phyloP scores from a whole-genome alignment of 495 filamentous ascomycete genomes.

The Oidiodendron maius region DNA sequence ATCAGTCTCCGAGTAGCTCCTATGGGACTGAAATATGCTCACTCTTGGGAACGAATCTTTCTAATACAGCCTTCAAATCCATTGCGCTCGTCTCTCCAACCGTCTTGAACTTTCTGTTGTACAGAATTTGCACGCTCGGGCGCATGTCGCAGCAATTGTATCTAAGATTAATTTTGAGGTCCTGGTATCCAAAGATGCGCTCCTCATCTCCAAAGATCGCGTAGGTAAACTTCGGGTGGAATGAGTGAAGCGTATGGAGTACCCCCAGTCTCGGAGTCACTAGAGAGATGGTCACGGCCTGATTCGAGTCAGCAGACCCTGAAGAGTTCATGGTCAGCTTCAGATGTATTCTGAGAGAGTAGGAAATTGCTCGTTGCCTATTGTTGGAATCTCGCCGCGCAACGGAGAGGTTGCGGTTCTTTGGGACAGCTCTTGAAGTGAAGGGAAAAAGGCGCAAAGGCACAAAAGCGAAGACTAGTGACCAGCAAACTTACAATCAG shows the following conservation, averaged over 20 bases:
- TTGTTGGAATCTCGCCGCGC: too few relatives aligned
- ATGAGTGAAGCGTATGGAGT: slow-evolving; percentile 54
- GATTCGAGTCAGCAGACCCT: slow-evolving; percentile 74
- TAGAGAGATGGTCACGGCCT: slow-evolving; percentile 66
- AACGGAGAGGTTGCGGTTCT: too few relatives aligned
- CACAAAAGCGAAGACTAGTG: background rate
- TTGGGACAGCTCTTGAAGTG: too few relatives aligned
- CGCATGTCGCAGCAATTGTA: slow-evolving; percentile 79
- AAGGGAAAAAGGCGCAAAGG: background rate
- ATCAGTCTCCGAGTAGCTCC: slow-evolving; percentile 14
- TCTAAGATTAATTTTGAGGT: slow-evolving; percentile 65
- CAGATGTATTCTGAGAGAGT: background rate
- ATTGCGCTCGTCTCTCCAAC: slow-evolving; percentile 64
- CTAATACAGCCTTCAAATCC: slow-evolving; percentile 60
- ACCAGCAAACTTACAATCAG: slow-evolving; percentile 22
- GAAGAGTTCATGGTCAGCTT: background rate
- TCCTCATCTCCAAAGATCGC: slow-evolving; percentile 89
- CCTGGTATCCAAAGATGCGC: slow-evolving; percentile 83
- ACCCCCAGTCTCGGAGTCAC: slow-evolving; percentile 50
- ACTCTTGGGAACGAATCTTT: slow-evolving; percentile 65
- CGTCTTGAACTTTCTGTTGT: slow-evolving; percentile 65
- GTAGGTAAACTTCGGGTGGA: slow-evolving; percentile 86
- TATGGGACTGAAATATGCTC: slow-evolving; percentile 15
- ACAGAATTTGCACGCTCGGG: slow-evolving; percentile 65
- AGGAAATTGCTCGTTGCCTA: too few relatives aligned